Conservation (phyloP, 495 filamentous ascomycete species). For the Penicillium taxi region DNA sequence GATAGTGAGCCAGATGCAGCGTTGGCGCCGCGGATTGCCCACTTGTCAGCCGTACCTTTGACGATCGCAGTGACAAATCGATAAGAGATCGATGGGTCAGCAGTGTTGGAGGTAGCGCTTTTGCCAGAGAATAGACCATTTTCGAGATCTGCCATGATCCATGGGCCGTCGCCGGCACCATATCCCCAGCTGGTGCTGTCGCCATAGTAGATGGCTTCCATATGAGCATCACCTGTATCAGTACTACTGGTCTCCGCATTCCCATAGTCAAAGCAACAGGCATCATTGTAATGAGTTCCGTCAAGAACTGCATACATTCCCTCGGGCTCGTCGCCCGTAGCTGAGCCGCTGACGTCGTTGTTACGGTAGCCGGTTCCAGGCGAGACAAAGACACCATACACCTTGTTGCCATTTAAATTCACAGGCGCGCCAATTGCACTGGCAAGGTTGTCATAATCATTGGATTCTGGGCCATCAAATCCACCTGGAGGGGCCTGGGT, state of each 20-base stretch:
- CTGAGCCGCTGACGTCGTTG: slow-evolving; percentile 40
- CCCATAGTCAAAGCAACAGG: slow-evolving; percentile 56
- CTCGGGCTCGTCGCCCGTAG: slow-evolving; percentile 45
- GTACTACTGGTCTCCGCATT: slow-evolving; percentile 48
- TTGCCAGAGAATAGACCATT: slow-evolving; percentile 49
- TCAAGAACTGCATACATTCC: slow-evolving; percentile 55
- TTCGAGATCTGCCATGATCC: slow-evolving; percentile 57
- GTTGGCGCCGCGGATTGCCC: slow-evolving; percentile 49
- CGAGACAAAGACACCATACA: slow-evolving; percentile 50
- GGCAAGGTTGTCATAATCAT: slow-evolving; percentile 49
- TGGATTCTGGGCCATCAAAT: slow-evolving; percentile 42
- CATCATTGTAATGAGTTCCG: slow-evolving; percentile 50
- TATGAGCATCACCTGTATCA: slow-evolving; percentile 51
- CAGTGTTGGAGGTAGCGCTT: slow-evolving; percentile 31
- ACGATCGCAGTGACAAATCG: slow-evolving; percentile 47
- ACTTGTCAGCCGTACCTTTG: slow-evolving; percentile 44
- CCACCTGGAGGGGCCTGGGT: slow-evolving; percentile 49
- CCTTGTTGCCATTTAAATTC: slow-evolving; percentile 49
- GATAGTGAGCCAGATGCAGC: slow-evolving; percentile 46
- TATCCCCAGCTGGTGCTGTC: slow-evolving; percentile 40
- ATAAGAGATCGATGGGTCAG: slow-evolving; percentile 38
- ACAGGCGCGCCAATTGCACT: slow-evolving; percentile 50
- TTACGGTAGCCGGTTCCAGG: slow-evolving; percentile 51
- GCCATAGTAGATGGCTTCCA: slow-evolving; percentile 57
- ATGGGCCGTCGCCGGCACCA: slow-evolving; percentile 47